A percentile compares a stretch with the other conserved stretches of the same genome.
Conservation (phyloP, 2,329 filamentous ascomycete species). For the Dryadomyces quercivorus region DNA sequence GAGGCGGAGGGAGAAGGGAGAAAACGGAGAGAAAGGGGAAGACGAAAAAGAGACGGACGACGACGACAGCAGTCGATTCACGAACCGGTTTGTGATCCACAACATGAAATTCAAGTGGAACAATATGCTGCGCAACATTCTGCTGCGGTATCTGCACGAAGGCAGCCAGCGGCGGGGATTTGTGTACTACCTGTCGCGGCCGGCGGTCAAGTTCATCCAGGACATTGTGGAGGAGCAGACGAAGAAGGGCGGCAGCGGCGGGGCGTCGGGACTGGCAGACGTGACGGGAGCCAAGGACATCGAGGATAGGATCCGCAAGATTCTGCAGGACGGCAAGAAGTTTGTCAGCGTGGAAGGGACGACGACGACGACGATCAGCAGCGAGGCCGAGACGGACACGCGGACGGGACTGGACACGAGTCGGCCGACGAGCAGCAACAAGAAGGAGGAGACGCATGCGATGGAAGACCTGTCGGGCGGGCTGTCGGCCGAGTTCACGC, state of each 20-base stretch:
- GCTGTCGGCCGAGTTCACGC: conserved; percentile 75
- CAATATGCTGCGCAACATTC: conserved; percentile 88
- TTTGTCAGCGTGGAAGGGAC: conserved; percentile 59
- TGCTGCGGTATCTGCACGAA: conserved; percentile 93
- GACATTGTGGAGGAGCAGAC: conserved; percentile 94
- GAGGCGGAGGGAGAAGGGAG: conserved; percentile 25
- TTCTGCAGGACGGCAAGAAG: conserved; percentile 72
- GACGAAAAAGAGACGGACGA: neutral
- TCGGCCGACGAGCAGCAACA: neutral
- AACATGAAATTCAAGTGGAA: conserved; percentile 99
- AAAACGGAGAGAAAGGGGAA: conserved; percentile 16
- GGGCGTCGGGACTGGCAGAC: neutral
- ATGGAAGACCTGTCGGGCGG: conserved; percentile 58
- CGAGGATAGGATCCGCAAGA: conserved; percentile 73
- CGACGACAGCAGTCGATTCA: conserved; percentile 88
- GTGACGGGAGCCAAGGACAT: conserved; percentile 39
- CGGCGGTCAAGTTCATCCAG: conserved; percentile 93
- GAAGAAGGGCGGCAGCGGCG: conserved; percentile 39
- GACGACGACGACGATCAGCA: conserved; percentile 4
- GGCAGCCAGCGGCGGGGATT: conserved; percentile 92
- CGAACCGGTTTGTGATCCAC: conserved; percentile 96
- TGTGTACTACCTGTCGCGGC: conserved; percentile 91
- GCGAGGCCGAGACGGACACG: conserved; percentile 15
- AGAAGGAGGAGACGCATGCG: conserved; percentile 23
- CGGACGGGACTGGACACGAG: neutral